Base-by-base conservation (phyloP, 1,139 yeast species). In the Saccharomyces uvarum region DNA sequence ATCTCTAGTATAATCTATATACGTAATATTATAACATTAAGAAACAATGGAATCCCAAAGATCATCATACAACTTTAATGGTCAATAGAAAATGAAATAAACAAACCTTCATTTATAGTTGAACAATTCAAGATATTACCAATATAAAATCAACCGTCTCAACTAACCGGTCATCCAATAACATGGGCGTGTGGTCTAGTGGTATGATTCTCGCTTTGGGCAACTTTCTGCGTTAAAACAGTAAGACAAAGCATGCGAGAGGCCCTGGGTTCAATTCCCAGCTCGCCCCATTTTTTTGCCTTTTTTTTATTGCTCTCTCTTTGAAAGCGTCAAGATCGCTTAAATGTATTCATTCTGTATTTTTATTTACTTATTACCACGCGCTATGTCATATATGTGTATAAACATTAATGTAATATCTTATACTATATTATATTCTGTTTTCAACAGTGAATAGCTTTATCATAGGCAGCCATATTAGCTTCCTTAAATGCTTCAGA, bases 401-500 rank as follows among this genome's bases (percentile, higher is more conserved):
- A 33, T 24, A 31, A 14, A 4, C 6, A 31, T 31, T 31, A 31
- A 31, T 31, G 33, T 31, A 31, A 21, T 42, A 42, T 50, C 52
- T 48, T 49, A 49, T 49, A 24, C 38, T 47, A 14, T 31, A 7
- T 4, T 51, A 14, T 51, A 41, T 51, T 51, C 32, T 19, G 13
- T n/a, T 38, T 49, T 71, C 82, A 88, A 67, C 84, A 84, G 81
- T 89, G 88, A 72, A 89, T 83, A 69, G 96, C 85, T 79, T 90
- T 89, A 73, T 81, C 95, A 71, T 84, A 91, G 53, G 97, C 87
- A 57, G 95, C 86, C 79, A 89, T 79, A 64, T 96, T 96, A 65
- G 97, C 99, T 78, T 95, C 99, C 79, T 91, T 93, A 81, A 93
- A 88, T 27, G 98, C 98, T 79, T 95, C 99, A 48, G 97, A 81